A percentile compares a stretch with the other conserved stretches of the same genome.
Evolutionary conservation across 2,329 filamentous ascomycete genomes (phyloP).

Genomic region (Fusarium nanum): DNA sequence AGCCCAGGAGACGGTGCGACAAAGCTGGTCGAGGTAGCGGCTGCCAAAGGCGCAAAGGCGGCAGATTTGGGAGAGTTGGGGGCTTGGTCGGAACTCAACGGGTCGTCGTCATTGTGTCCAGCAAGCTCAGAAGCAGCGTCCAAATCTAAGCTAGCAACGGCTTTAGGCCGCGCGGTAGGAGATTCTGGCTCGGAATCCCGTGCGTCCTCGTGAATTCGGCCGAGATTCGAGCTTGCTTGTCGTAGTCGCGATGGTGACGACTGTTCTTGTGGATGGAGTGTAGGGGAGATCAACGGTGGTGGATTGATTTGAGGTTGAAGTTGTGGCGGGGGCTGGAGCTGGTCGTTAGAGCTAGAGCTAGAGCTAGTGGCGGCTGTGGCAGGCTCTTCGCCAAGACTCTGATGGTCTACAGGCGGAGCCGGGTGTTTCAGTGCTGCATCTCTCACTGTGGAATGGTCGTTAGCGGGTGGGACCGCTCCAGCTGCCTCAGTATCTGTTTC

Average conservation of each 20-base stretch:
- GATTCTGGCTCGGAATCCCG: constrained; percentile 24
- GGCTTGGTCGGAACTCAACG: constrained; percentile 45
- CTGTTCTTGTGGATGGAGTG: constrained; percentile 33
- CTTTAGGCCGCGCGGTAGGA: constrained; percentile 25
- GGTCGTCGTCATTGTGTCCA: constrained; percentile 45
- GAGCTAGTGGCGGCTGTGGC: constrained; percentile 41
- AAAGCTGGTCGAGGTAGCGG: constrained; percentile 56
- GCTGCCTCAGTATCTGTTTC: constrained; percentile 25
- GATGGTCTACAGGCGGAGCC: constrained; percentile 36
- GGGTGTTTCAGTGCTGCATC: constrained; percentile 39
- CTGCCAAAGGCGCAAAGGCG: constrained; percentile 22
- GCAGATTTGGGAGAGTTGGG: constrained; percentile 39
- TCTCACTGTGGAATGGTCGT: constrained; percentile 26
- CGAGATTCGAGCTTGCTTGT: constrained; percentile 43
- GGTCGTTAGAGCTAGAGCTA: constrained; percentile 17
- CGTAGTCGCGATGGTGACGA: constrained; percentile 37
- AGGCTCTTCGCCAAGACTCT: constrained; percentile 40
- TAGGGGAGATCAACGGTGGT: constrained; percentile 38
- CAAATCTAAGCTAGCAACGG: constrained; percentile 37
- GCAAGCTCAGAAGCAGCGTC: constrained; percentile 35
- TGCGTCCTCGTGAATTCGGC: constrained; percentile 44
- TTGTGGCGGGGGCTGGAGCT: constrained; percentile 39
- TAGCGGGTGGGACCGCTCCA: constrained; percentile 39
- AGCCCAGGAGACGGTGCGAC: constrained; percentile 45
- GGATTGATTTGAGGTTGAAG: constrained; percentile 32